Base-by-base conservation (phyloP, 2,329 filamentous ascomycete genomes). In the Ophiocordyceps camponoti-rufipedis region DNA sequence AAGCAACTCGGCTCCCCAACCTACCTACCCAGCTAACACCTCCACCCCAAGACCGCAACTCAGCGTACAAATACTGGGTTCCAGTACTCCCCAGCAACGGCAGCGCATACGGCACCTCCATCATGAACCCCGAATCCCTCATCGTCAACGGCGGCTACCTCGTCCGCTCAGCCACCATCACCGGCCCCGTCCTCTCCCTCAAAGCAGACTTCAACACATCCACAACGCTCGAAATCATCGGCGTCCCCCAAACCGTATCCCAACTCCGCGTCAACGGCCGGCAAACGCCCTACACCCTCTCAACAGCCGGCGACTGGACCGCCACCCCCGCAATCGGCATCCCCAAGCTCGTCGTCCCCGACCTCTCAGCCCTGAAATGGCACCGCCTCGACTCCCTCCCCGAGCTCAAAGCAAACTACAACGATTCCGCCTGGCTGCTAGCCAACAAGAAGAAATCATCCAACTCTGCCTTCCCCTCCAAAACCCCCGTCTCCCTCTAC, bases 161-260 rank as follows among this genome's bases (percentile, higher is more conserved):
- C 0, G 56, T 82, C 33, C 72, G 81, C 7, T 75, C 71, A 0
- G 78, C 78, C 0, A 67, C 68, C 3, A 57, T 80, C 1, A 53
- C 71, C 5, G 74, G 69, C 2, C 64, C 62, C n/a, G 68, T 69
- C 1, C 65, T 89, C 5, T 66, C 72, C 12, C 58, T 89, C 3
- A 73, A 72, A 4, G 84, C 80, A 3, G 84, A 91, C 53, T 69
- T 88, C 49, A 88, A 89, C 52, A 59, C 68, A 0, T 85, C 82
- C 0, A 78, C 78, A 0, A 54, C 72, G 0, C 60, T 89, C 13
- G 81, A 87, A 50, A 66, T 89, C 19, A 73, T 86, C 31, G 78
- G 80, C 4, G 78, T 74, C 0, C 70, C 75, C 0, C 56, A 62
- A 0, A 58, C 55, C 1, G 63, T 74, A 1, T 68, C 70, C 2